These are phyloP conservation scores for Lunularia cruciata DNA, from an alignment of 225 moss, liverwort and hornwort species.

Conservation along the genomic window DNA sequence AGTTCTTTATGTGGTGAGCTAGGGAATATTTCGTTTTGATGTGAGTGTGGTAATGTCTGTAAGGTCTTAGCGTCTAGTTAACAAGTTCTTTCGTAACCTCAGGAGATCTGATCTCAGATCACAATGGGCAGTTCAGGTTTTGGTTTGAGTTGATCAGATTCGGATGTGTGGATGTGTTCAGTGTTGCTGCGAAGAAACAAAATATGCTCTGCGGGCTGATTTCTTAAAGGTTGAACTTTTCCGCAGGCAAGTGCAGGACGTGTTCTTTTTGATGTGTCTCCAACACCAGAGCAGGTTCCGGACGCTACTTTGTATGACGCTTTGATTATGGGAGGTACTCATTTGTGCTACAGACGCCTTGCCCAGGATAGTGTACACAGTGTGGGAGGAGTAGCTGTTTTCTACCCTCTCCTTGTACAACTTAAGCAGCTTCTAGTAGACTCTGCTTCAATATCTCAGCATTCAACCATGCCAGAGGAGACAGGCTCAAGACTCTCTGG, in stretches of 20 bases:
- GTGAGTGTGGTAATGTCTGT: too few relatives aligned
- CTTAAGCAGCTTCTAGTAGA: constrained; percentile 62
- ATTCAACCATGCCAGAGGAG: constrained; percentile 10
- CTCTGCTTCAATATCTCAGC: not conserved
- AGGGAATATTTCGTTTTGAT: too few relatives aligned
- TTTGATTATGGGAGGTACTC: constrained; percentile 70
- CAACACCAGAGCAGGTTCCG: constrained; percentile 62
- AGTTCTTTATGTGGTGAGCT: too few relatives aligned
- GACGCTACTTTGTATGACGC: constrained; percentile 59
- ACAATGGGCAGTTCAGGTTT: too few relatives aligned
- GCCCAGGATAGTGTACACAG: constrained; percentile 85
- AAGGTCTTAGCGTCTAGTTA: too few relatives aligned
- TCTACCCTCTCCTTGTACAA: constrained; percentile 76
- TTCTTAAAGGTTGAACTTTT: not conserved
- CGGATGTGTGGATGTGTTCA: too few relatives aligned
- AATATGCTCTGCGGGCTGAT: too few relatives aligned
- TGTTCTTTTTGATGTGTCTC: constrained; percentile 68
- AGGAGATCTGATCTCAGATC: too few relatives aligned
- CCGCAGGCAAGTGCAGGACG: constrained; percentile 81
- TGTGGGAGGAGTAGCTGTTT: constrained; percentile 87
- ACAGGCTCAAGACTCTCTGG: constrained; percentile 30
- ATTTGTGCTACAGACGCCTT: constrained; percentile 71
- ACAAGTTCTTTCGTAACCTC: too few relatives aligned
- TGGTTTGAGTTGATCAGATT: too few relatives aligned
- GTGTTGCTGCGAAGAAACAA: too few relatives aligned